Evolutionary conservation across 352 stramenopile genomes (phyloP).

Genomic region (Phytophthora tentaculata): DNA sequence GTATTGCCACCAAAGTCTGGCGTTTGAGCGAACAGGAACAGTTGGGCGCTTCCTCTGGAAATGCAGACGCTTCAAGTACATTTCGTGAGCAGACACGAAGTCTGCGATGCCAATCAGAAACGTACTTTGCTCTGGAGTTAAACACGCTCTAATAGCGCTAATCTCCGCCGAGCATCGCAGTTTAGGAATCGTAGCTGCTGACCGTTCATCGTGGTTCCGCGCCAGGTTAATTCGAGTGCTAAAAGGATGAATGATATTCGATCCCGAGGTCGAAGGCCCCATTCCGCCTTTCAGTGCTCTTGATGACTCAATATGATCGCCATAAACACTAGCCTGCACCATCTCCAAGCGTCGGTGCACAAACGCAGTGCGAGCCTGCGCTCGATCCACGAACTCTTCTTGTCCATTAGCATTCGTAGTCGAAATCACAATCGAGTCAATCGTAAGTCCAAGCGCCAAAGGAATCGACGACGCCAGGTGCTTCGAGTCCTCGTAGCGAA

Average conservation of each 20-base stretch:
- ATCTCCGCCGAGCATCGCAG: slow-evolving; percentile 76
- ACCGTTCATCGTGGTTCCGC: slow-evolving; percentile 77
- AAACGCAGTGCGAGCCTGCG: slow-evolving; percentile 80
- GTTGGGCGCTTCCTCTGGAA: slow-evolving; percentile 69
- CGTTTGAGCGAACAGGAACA: slow-evolving; percentile 52
- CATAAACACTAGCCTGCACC: slow-evolving; percentile 64
- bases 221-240: slow-evolving; percentile 81
- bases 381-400: slow-evolving; percentile 78
- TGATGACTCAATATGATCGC: slow-evolving; percentile 46
- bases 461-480: slow-evolving; percentile 62
- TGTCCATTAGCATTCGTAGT: slow-evolving; percentile 87
- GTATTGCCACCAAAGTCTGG: slow-evolving; percentile 81
- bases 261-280: slow-evolving; percentile 26
- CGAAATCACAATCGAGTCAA: slow-evolving; percentile 72
- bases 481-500: slow-evolving; percentile 84
- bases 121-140: slow-evolving; percentile 80
- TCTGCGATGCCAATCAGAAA: slow-evolving; percentile 80
- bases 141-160: slow-evolving; percentile 63
- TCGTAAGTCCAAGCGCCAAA: slow-evolving; percentile 73
- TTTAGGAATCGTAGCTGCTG: slow-evolving; percentile 69
- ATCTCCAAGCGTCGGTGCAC: slow-evolving; percentile 81
- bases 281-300: slow-evolving; percentile 12
- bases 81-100: slow-evolving; percentile 81
- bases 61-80: slow-evolving; percentile 85
- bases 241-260: slow-evolving; percentile 80